Conservation (phyloP, 352 stramenopile species). For the Thalassiosira mediterranea region DNA sequence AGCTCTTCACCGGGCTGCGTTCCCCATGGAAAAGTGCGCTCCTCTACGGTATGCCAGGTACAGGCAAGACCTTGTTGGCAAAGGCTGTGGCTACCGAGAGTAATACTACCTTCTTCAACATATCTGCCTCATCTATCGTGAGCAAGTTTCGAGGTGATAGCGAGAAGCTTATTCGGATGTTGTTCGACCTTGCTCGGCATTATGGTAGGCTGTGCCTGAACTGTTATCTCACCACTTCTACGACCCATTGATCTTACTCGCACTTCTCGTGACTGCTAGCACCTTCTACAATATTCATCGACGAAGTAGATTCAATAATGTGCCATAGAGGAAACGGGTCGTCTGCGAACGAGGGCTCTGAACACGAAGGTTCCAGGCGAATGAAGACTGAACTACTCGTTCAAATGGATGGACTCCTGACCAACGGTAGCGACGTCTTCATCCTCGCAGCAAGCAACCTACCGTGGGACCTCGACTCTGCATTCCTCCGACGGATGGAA, state of each 20-base stretch:
- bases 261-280: too few species aligned
- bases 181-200: slow-evolving; percentile 98
- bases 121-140: slow-evolving; percentile 83
- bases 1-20: slow-evolving; percentile 85
- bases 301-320: slow-evolving; percentile 97
- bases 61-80: slow-evolving; percentile 98
- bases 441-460: slow-evolving; percentile 95
- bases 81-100: slow-evolving; percentile 95
- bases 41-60: slow-evolving; percentile 74
- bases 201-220: too few species aligned
- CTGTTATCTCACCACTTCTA: too few species aligned
- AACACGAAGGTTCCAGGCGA: slow-evolving; percentile 74
- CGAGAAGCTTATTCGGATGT: slow-evolving; percentile 95
- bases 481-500: slow-evolving; percentile 92
- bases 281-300: slow-evolving; percentile 97
- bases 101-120: slow-evolving; percentile 98
- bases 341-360: slow-evolving; percentile 33
- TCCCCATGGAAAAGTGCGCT: slow-evolving; percentile 53
- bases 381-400: slow-evolving; percentile 98
- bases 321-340: slow-evolving; percentile 82
- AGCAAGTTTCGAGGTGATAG: slow-evolving; percentile 88
- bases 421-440: slow-evolving; percentile 71
- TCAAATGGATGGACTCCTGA: slow-evolving; percentile 94
- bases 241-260: too few species aligned
- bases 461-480: slow-evolving; percentile 96